Base-by-base conservation (phyloP, 1,284 basidiomycete species). In the Naganishia albida region DNA sequence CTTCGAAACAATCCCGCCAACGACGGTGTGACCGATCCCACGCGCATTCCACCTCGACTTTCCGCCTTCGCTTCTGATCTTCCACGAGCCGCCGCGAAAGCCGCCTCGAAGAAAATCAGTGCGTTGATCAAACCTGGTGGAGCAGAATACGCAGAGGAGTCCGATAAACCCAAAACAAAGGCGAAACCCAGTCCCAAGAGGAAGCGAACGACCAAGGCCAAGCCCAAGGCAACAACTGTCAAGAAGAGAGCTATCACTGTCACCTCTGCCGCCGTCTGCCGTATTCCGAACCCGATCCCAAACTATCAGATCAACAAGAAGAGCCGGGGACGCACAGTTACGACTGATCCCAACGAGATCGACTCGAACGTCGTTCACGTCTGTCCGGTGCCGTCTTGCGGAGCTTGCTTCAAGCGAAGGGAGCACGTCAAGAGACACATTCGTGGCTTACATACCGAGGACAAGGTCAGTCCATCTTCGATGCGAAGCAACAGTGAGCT, bases 381-480 rank as follows among this genome's bases (percentile, higher is more conserved):
- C 18, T 68, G 67, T 53, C 67, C 67, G 2, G 57, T 68, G n/a
- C 67, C 67, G 7, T 4, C 30, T 18, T 68, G 67, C 42, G 63
- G 67, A 28, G 63, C 67, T 8, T 68, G 67, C 30, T 68, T 68
- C 42, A 59, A 53, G 34, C 62, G 68, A 50, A n/a, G 62, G 16
- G 68, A 69, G 39, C 68, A 69, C 38, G 63, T 69, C 39, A 69
- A 69, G 49, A 48, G 68, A 20, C 68, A 69, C 34, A 60, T 69
- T 16, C 53, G 65, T 23, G 68, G 68, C 10, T 18, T 69, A 16
- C 68, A 69, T 39, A 67, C 68, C 15, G 34, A 56, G 10, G 65
- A 69, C 25, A 69, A 69, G 65, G 68, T 67, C 46, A 49, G 65
- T 67, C n/a, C 8, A 16, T 64, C 6, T 15, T 16, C 4, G 25